Evolutionary conservation across 129 eudicot genomes (phyloP).

Genomic region (Cynara cardunculus): DNA sequence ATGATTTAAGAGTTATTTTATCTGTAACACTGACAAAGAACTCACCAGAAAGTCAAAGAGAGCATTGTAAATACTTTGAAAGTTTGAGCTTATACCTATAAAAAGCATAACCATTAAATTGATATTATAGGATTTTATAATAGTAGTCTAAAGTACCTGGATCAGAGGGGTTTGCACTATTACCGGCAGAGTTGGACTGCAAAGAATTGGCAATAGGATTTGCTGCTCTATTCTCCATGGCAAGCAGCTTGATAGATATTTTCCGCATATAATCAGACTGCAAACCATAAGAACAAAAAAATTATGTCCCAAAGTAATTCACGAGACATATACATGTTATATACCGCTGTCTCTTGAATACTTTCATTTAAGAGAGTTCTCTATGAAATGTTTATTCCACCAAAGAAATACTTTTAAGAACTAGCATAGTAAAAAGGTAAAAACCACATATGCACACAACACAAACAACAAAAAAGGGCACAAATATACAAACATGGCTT

Average conservation of each 20-base stretch:
- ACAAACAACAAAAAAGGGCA: neutral
- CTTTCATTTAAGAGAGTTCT: neutral
- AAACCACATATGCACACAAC: neutral
- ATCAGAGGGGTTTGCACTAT: slow-evolving; percentile 41
- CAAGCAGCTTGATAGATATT: slow-evolving; percentile 50
- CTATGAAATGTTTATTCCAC: neutral
- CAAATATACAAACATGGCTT: slow-evolving; percentile 41
- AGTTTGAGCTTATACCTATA: neutral
- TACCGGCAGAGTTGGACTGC: slow-evolving; percentile 35
- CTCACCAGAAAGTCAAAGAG: slow-evolving; percentile 1
- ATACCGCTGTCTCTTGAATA: neutral
- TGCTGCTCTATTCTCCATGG: slow-evolving; percentile 47
- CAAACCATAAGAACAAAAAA: slow-evolving; percentile 4
- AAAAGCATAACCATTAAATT: neutral
- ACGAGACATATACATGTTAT: neutral
- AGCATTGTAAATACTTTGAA: neutral
- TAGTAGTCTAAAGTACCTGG: slow-evolving; percentile 34
- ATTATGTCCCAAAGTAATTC: neutral
- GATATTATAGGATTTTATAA: neutral
- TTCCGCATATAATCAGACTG: slow-evolving; percentile 62
- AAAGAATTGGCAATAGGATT: slow-evolving; percentile 36
- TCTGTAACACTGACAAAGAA: neutral
- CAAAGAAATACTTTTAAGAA: neutral
- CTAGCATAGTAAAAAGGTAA: slow-evolving; percentile 2
- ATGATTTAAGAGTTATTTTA: neutral